Base-by-base conservation (phyloP, 768 basidiomycete genomes). In the Termitomyces sp. region DNA sequence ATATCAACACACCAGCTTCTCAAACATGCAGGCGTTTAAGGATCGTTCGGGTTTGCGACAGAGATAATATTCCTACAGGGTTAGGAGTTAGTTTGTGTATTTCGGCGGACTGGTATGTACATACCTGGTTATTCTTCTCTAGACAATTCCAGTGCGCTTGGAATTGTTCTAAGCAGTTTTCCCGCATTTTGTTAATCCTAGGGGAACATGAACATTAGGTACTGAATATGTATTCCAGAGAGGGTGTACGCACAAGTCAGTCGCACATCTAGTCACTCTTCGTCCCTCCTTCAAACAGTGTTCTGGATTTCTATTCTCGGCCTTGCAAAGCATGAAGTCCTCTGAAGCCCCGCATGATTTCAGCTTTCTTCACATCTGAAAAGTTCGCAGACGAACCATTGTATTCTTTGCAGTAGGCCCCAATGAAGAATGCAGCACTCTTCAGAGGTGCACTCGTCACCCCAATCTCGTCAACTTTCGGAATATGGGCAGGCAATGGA, bases 261-360 rank as follows among this genome's bases (percentile, higher is more conserved):
- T 85, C 47, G 95, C 91, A 71, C 97, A 99, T 63, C 97, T 82
- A 54, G 97, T 98, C 55, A 98, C 96, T 63, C 91, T 85, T 63
- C 97, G 75, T 11, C 97, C 97, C 71, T 98, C 97, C 79, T 91
- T 90, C 75, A 98, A 68, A 72, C 97, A 99, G 69, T 95, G 93
- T 21, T 73, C 92, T 10, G 96, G 94, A 66, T 96, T 87, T 57
- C 88, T 81, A 67, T 82, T 87, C 77, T 98, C 95, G 23, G 84
- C 78, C 76, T 98, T 98, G 82, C 97, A 99, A 53, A 98, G 87
- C 93, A 98, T 96, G 54, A 75, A 73, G 63, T 73, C 74, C 69
- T 73, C 74, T 74, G 53, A 26, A 51, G 44, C 38, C 40, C 15
- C 51, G 23, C 33, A 45, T 26, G 6, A 53, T 23, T 46, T 49